phyloP scores from a whole-genome alignment of 768 basidiomycete genomes.

The Chalciporus sphaerocephalus region DNA sequence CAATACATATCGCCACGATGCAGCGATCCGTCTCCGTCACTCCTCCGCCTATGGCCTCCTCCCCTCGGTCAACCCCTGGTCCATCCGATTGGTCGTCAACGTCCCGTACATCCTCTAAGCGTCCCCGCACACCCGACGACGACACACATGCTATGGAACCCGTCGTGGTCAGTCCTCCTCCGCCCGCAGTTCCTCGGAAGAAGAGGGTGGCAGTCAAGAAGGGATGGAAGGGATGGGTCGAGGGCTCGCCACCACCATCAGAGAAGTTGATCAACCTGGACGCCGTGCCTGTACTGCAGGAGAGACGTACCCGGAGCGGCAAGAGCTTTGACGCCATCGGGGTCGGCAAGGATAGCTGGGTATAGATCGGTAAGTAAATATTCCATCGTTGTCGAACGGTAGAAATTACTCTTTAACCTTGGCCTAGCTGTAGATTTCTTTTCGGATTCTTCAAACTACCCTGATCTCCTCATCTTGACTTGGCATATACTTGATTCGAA shows the following conservation, averaged over 20 bases:
- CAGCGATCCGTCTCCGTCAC: constrained; percentile 73
- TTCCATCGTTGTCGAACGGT: constrained; percentile 41
- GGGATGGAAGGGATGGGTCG: constrained; percentile 91
- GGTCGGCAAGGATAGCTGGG: constrained; percentile 74
- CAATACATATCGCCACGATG: constrained; percentile 65
- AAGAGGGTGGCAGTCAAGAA: constrained; percentile 64
- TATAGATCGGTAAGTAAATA: constrained; percentile 47
- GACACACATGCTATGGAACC: constrained; percentile 38
- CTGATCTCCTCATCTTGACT: neutral
- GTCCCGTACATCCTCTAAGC: constrained; percentile 75
- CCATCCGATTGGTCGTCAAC: constrained; percentile 71
- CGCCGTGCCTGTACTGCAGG: constrained; percentile 61
- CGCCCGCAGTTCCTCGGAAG: constrained; percentile 41
- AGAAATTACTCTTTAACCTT: constrained; percentile 39
- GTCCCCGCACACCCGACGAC: constrained; percentile 71
- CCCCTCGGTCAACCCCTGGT: constrained; percentile 70
- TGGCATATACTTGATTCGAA: constrained; percentile 8
- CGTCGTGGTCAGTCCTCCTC: constrained; percentile 18
- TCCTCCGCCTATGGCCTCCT: constrained; percentile 62
- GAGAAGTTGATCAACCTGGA: constrained; percentile 81
- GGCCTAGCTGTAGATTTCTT: constrained; percentile 1
- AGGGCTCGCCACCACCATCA: constrained; percentile 77
- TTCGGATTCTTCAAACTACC: constrained; percentile 1
- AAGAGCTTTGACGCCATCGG: constrained; percentile 82
- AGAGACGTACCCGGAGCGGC: constrained; percentile 76